Evolutionary conservation across 176 grass and related monocot genomes (phyloP).

Genomic region (Aegilops speltoides): DNA sequence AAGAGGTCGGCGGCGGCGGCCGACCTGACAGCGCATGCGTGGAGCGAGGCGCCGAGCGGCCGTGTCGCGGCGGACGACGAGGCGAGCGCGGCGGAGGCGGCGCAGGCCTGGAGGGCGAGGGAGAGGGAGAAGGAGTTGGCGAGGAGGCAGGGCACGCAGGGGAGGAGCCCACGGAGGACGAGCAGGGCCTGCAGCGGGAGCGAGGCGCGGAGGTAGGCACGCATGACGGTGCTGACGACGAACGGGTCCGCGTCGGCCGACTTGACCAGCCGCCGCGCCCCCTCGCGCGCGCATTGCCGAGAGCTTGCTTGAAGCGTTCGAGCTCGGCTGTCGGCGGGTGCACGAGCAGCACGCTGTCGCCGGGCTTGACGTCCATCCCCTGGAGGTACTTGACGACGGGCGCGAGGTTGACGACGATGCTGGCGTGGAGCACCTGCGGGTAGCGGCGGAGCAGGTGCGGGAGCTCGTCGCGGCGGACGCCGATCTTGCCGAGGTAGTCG

Average conservation of each 20-base stretch:
- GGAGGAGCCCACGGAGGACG: slow-evolving; percentile 40
- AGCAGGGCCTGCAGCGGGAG: slow-evolving; percentile 32
- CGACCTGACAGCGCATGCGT: slow-evolving; percentile 46
- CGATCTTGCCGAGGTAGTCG: too few species aligned
- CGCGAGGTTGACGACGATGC: too few species aligned
- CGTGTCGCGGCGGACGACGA: background rate
- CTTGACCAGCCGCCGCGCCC: slow-evolving; percentile 40
- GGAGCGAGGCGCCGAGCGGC: slow-evolving; percentile 28
- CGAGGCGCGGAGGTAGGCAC: slow-evolving; percentile 50
- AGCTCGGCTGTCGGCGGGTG: background rate
- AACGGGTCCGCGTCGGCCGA: slow-evolving; percentile 42
- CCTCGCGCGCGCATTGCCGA: slow-evolving; percentile 28
- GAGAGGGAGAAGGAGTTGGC: slow-evolving; percentile 59
- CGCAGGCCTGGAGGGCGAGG: slow-evolving; percentile 46
- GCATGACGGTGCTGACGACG: slow-evolving; percentile 40
- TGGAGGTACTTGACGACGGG: too few species aligned
- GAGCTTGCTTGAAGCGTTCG: background rate
- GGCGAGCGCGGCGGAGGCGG: background rate
- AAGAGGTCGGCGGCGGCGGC: slow-evolving; percentile 59
- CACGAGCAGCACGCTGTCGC: too few species aligned
- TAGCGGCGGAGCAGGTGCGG: too few species aligned
- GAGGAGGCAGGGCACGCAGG: slow-evolving; percentile 29
- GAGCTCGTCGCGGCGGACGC: too few species aligned
- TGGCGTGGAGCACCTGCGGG: too few species aligned
- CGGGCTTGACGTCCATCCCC: too few species aligned